Base-by-base conservation (phyloP, 495 filamentous ascomycete genomes). In the Hypoxylon subgilvum region DNA sequence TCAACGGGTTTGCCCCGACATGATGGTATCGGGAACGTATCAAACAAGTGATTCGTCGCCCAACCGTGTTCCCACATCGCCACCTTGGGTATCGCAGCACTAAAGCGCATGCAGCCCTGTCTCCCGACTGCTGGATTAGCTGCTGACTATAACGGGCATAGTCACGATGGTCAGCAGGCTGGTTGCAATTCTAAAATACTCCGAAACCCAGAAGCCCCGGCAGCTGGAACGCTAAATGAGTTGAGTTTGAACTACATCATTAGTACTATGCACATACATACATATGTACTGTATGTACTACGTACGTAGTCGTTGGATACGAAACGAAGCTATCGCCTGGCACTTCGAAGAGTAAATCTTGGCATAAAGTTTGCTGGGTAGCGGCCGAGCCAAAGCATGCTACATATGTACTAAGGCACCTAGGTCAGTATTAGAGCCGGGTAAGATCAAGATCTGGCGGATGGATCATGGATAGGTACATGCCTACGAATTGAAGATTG, bases 141-240 rank as follows among this genome's bases (percentile, higher is more conserved):
- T n/a, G n/a, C n/a, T 44, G 36, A 52, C 28, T 43, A 48, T 4
- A 38, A 38, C 36, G 21, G 60, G 30, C 52, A 25, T 57, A 57
- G 60, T 39, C 28, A 43, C 54, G 43, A 63, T 52, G 43, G 40
- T 48, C 36, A 53, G 47, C 23, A 54, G 51, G 34, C 39, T n/a
- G 54, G 54, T 54, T 45, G 54, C 25, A 58, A 54, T 64, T 58
- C 48, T 50, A 53, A 64, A 64, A 58, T 58, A 49, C 38, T 58
- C 61, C 61, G 61, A 58, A 58, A 64, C 54, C 48, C 44, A 58
- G 49, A 58, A 57, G 60, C 27, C 38, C 60, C 31, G 41, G 60
- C 17, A 40, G 9, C 25, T 23, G 44, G 48, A 28, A 40, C 53
- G 49, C 53, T 64, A 64, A 57, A 52, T 27, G 38, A 46, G 32